Percentiles rank a stretch among this genome's conserved stretches.
These are phyloP conservation scores for Astrothelium macrocarpum DNA, from an alignment of 495 filamentous ascomycete genomes.

Conservation along the genomic window DNA sequence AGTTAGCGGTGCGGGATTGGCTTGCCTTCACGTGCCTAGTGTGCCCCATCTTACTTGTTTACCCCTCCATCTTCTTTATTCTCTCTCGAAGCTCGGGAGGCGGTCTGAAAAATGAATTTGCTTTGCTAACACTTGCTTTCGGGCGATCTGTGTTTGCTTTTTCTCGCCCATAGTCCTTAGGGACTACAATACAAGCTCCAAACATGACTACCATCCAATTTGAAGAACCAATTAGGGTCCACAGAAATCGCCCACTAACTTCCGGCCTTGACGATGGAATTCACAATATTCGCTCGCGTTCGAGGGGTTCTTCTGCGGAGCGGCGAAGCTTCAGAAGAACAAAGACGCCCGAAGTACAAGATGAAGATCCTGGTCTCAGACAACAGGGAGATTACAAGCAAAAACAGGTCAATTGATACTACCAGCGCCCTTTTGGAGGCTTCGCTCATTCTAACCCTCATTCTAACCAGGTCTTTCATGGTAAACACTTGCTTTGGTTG, in stretches of 20 bases:
- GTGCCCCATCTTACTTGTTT: background rate
- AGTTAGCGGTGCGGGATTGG: background rate
- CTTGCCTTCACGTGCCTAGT: background rate
- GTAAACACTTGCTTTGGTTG: constrained; percentile 16
- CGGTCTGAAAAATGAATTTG: background rate
- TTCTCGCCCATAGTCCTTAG: background rate
- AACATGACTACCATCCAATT: constrained; percentile 15
- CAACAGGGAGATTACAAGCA: constrained; percentile 16
- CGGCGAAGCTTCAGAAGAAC: background rate
- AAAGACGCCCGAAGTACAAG: constrained; percentile 12
- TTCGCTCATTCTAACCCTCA: constrained; percentile 1
- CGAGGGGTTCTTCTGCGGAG: constrained; percentile 6
- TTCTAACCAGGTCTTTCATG: constrained; percentile 17
- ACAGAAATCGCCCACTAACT: constrained; percentile 9
- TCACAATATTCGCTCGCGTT: constrained; percentile 7
- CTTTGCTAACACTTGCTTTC: background rate
- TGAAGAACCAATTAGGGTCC: constrained; percentile 8
- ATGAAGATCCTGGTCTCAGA: constrained; percentile 16
- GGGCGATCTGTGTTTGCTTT: background rate
- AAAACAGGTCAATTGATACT: background rate
- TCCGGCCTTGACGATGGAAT: constrained; percentile 14
- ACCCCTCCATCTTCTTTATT: background rate
- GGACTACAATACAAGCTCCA: background rate
- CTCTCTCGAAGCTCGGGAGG: background rate
- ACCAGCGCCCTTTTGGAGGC: background rate